Evolutionary conservation across 2,329 filamentous ascomycete species (phyloP).

Genomic region (Fusarium algeriense): DNA sequence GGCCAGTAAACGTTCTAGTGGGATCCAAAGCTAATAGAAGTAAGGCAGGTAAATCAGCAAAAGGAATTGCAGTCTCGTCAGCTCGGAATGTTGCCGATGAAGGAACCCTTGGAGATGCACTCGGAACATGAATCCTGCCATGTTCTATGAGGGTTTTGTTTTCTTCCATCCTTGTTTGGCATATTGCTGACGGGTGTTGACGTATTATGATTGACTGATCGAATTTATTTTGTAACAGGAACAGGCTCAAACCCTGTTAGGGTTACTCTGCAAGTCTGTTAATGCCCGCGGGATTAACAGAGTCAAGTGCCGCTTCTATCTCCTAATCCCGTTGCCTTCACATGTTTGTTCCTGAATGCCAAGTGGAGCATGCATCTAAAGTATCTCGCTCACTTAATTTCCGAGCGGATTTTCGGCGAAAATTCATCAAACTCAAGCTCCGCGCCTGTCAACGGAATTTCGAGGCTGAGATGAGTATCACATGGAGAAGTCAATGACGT

Average conservation of each 20-base stretch:
- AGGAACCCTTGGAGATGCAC: not conserved
- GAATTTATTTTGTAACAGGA: not conserved
- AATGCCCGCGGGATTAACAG: constrained; percentile 2
- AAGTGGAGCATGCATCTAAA: not conserved
- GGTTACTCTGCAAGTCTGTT: not conserved
- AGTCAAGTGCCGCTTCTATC: not conserved
- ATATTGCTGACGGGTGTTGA: not conserved
- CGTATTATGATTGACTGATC: not conserved
- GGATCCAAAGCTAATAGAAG: not conserved
- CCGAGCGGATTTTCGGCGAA: not conserved
- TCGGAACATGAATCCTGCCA: not conserved
- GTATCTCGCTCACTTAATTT: not conserved
- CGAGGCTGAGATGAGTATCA: not conserved
- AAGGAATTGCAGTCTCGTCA: not conserved
- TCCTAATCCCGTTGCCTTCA: not conserved
- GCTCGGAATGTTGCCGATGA: not conserved
- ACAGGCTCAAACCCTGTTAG: not conserved
- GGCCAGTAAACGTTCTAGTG: not conserved
- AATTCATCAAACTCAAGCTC: not conserved
- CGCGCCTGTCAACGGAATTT: not conserved
- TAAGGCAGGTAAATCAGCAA: not conserved
- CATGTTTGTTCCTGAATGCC: constrained; percentile 1
- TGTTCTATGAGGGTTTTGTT: not conserved
- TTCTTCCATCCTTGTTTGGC: not conserved
- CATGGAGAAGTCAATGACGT: not conserved